A percentile compares a stretch with the other conserved stretches of the same genome.
phyloP scores from a whole-genome alignment of 768 basidiomycete species.

The Daedaleopsis nitida region DNA sequence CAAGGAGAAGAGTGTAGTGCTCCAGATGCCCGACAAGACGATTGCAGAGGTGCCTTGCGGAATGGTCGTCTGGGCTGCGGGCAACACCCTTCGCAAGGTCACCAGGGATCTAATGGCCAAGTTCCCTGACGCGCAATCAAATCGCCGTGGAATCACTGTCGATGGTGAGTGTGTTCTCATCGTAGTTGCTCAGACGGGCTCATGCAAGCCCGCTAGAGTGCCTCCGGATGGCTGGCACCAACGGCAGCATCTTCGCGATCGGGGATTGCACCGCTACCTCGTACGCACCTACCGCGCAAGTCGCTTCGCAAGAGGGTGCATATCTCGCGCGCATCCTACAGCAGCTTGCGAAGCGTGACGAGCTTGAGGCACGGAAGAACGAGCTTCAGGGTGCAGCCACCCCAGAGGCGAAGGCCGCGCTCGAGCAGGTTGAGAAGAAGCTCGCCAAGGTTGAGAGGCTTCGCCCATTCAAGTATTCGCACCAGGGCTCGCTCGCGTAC shows the following conservation, averaged over 20 bases:
- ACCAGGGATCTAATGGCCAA: conserved; percentile 70
- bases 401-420: conserved; percentile 50
- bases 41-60: conserved; percentile 91
- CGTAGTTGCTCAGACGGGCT: not conserved
- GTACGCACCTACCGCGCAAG: conserved; percentile 97
- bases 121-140: conserved; percentile 74
- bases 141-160: conserved; percentile 84
- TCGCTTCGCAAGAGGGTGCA: conserved; percentile 90
- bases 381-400: conserved; percentile 40
- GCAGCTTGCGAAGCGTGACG: conserved; percentile 76
- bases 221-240: conserved; percentile 77
- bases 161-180: conserved; percentile 70
- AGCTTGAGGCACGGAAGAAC: conserved; percentile 49
- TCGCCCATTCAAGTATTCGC: conserved; percentile 93
- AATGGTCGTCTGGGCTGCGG: conserved; percentile 92
- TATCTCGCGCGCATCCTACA: conserved; percentile 86
- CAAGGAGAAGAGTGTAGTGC: conserved; percentile 77
- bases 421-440: conserved; percentile 63
- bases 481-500: conserved; percentile 93
- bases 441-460: conserved; percentile 69
- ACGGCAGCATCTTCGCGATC: conserved; percentile 82
- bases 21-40: conserved; percentile 90
- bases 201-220: conserved; percentile 49
- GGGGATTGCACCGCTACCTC: conserved; percentile 95
- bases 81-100: conserved; percentile 61